These are phyloP conservation scores for Candida frijolesensis DNA, from an alignment of 1,139 yeast genomes.

Conservation along the genomic window DNA sequence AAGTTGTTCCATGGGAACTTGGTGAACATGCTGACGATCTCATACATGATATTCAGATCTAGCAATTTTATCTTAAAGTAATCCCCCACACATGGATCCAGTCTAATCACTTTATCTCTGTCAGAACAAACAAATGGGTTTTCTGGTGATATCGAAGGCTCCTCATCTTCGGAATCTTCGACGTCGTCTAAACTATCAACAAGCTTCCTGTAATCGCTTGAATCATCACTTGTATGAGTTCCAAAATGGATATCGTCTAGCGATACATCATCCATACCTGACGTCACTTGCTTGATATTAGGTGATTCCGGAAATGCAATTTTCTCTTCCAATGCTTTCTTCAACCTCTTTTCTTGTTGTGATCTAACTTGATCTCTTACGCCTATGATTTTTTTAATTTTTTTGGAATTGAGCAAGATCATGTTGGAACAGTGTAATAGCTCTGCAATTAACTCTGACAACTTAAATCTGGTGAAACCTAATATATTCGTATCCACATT, in stretches of 20 bases:
- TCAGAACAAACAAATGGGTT: conserved; percentile 49
- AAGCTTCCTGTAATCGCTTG: conserved; percentile 15
- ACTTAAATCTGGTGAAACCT: conserved; percentile 47
- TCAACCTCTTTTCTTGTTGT: conserved; percentile 32
- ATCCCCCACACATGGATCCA: conserved; percentile 47
- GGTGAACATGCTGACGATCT: conserved; percentile 40
- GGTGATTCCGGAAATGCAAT: conserved; percentile 18
- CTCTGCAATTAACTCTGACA: conserved; percentile 49
- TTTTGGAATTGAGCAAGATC: conserved; percentile 46
- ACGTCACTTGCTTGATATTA: conserved; percentile 30
- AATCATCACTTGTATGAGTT: conserved; percentile 9
- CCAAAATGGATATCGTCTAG: conserved; percentile 33
- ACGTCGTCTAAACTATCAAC: conserved; percentile 25
- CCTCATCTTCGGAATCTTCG: conserved; percentile 49
- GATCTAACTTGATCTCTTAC: conserved; percentile 40
- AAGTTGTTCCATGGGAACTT: conserved; percentile 51
- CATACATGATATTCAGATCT: conserved; percentile 41
- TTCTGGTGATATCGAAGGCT: conserved; percentile 48
- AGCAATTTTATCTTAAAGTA: conserved; percentile 43
- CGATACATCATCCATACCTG: conserved; percentile 42
- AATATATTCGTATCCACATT: conserved; percentile 23
- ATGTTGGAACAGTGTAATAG: conserved; percentile 51
- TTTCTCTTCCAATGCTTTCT: conserved; percentile 37
- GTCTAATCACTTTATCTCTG: conserved; percentile 34
- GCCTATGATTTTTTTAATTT: conserved; percentile 35